These are phyloP conservation scores for Penicillium polonicum DNA, from an alignment of 2,329 filamentous ascomycete species.

Conservation along the genomic window DNA sequence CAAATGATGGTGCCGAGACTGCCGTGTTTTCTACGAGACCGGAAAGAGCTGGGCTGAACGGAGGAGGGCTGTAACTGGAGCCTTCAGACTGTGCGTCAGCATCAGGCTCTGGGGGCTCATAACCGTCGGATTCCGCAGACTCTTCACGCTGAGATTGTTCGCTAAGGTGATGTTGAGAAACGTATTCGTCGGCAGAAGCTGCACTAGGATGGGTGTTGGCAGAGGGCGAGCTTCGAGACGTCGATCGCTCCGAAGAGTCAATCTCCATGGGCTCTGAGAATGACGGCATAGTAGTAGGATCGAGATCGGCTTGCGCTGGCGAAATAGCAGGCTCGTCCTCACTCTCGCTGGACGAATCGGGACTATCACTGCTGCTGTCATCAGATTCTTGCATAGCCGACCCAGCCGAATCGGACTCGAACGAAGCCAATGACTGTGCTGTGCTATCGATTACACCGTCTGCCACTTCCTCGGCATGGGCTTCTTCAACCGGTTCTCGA, in stretches of 20 bases:
- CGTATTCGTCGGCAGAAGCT: slow-evolving; percentile 9
- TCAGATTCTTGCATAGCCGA: slow-evolving; percentile 44
- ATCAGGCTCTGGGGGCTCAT: slow-evolving; percentile 55
- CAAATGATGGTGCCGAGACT: slow-evolving; percentile 21
- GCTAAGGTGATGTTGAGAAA: neutral
- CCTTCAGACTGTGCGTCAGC: slow-evolving; percentile 26
- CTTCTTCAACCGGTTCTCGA: slow-evolving; percentile 8
- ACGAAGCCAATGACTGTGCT: slow-evolving; percentile 23
- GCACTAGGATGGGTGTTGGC: slow-evolving; percentile 12
- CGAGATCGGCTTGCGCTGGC: slow-evolving; percentile 14
- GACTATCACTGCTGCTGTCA: slow-evolving; percentile 21
- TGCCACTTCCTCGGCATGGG: slow-evolving; percentile 15
- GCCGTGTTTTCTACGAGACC: slow-evolving; percentile 30
- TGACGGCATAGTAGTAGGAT: neutral
- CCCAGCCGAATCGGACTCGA: slow-evolving; percentile 28
- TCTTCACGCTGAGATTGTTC: slow-evolving; percentile 27
- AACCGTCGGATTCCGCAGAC: slow-evolving; percentile 50
- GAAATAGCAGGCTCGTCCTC: slow-evolving; percentile 19
- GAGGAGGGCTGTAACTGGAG: slow-evolving; percentile 37
- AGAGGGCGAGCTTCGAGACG: neutral
- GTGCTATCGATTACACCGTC: slow-evolving; percentile 8
- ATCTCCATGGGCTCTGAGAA: slow-evolving; percentile 2
- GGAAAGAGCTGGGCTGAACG: slow-evolving; percentile 45
- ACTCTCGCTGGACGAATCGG: slow-evolving; percentile 15
- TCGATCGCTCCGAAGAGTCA: slow-evolving; percentile 1